phyloP scores from a whole-genome alignment of 495 filamentous ascomycete species.

The Lentithecium fluviatile region DNA sequence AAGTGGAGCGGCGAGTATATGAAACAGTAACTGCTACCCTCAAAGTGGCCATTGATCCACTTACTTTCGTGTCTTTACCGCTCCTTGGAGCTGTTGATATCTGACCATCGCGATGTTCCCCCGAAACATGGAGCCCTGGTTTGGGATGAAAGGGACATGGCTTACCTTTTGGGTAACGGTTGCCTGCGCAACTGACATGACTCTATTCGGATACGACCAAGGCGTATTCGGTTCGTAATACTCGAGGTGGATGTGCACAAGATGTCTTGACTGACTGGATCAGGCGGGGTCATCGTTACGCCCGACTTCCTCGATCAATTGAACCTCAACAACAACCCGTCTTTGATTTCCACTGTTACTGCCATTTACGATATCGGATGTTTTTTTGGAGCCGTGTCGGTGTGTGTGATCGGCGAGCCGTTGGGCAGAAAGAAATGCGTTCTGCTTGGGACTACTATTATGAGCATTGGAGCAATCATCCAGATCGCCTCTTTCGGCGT shows the following conservation, averaged over 20 bases:
- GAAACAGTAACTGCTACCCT: neutral
- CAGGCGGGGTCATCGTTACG: constrained; percentile 56
- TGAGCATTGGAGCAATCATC: constrained; percentile 62
- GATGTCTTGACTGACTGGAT: constrained; percentile 33
- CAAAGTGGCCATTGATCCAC: no score
- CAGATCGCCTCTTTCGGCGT: constrained; percentile 62
- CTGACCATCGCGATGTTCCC: no score
- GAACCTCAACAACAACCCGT: constrained; percentile 51
- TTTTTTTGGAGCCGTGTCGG: constrained; percentile 60
- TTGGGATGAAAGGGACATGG: constrained; percentile 57
- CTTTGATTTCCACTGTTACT: constrained; percentile 57
- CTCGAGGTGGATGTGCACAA: no score
- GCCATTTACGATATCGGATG: constrained; percentile 66
- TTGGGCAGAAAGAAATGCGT: constrained; percentile 60
- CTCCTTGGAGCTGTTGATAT: no score
- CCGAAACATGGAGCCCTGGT: constrained; percentile 50
- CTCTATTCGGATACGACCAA: constrained; percentile 62
- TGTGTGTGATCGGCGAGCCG: constrained; percentile 58
- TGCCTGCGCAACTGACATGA: constrained; percentile 37
- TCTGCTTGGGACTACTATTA: constrained; percentile 55
- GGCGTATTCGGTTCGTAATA: constrained; percentile 49
- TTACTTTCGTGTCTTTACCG: no score
- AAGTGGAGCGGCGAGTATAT: neutral
- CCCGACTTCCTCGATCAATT: constrained; percentile 56
- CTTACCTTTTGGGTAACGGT: constrained; percentile 61